Conservation (phyloP, 1,284 basidiomycete species). For the Trichosporon sp. region DNA sequence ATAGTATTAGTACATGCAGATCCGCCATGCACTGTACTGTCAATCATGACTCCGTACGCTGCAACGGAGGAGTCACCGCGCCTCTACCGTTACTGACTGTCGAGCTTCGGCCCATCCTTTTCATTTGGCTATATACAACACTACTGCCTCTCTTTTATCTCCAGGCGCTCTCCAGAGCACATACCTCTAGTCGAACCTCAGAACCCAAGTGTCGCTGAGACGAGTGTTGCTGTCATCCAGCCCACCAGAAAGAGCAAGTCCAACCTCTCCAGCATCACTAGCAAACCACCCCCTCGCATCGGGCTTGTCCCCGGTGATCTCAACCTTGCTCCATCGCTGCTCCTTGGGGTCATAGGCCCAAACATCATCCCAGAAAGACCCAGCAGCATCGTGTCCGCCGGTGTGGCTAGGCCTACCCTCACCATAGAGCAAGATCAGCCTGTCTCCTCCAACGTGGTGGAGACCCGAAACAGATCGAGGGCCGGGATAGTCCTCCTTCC, state of each 20-base stretch:
- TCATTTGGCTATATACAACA: background rate
- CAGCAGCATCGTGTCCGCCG: constrained; percentile 33
- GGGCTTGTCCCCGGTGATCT: constrained; percentile 13
- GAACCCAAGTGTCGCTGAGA: constrained; percentile 37
- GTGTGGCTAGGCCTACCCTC: constrained; percentile 32
- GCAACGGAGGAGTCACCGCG: too few species aligned
- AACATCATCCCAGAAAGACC: constrained; percentile 34
- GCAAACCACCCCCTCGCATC: constrained; percentile 43
- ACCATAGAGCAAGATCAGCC: constrained; percentile 19
- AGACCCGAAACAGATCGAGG: constrained; percentile 25
- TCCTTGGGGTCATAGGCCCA: constrained; percentile 22
- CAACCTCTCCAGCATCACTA: constrained; percentile 15
- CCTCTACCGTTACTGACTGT: too few species aligned
- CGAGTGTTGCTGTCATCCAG: constrained; percentile 38
- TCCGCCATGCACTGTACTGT: too few species aligned
- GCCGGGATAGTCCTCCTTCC: constrained; percentile 13
- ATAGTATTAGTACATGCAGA: too few species aligned
- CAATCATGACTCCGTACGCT: too few species aligned
- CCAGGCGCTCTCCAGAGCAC: too few species aligned
- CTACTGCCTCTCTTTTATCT: too few species aligned
- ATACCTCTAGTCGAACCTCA: constrained; percentile 13
- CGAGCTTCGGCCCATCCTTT: too few species aligned
- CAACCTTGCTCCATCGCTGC: constrained; percentile 20
- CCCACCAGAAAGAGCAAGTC: constrained; percentile 39
- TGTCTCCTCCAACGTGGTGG: constrained; percentile 12